Evolutionary conservation across 2,329 filamentous ascomycete species (phyloP).

Genomic region (Cladophialophora exuberans): DNA sequence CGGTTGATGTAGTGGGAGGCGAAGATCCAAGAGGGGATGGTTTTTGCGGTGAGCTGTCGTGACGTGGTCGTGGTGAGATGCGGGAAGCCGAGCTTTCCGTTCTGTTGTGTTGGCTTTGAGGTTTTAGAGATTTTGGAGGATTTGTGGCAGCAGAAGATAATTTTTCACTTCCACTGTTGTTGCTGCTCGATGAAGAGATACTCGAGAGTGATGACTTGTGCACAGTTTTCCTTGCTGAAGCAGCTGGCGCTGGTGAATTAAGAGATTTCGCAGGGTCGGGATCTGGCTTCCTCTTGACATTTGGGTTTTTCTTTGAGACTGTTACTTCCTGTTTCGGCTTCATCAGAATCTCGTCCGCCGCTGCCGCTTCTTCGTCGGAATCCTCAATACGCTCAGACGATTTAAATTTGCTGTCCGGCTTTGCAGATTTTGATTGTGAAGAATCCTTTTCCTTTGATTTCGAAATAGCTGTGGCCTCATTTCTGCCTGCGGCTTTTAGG

Average conservation of each 20-base stretch:
- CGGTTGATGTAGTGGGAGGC: constrained; percentile 63
- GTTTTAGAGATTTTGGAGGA: constrained; percentile 24
- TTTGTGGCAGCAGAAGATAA: constrained; percentile 14
- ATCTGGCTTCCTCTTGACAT: constrained; percentile 16
- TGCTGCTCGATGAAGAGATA: constrained; percentile 24
- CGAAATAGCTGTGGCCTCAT: constrained; percentile 38
- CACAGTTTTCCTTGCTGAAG: constrained; percentile 13
- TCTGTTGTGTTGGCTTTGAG: constrained; percentile 14
- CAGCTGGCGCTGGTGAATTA: constrained; percentile 13
- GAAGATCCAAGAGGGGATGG: constrained; percentile 65
- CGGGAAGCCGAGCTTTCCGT: constrained; percentile 22
- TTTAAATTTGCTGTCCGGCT: constrained; percentile 52
- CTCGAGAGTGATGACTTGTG: constrained; percentile 30
- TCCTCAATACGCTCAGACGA: constrained; percentile 58
- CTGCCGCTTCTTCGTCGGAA: constrained; percentile 54
- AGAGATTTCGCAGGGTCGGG: constrained; percentile 8
- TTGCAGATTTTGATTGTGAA: constrained; percentile 39
- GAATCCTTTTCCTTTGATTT: constrained; percentile 38
- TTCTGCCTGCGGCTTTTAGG: constrained; percentile 4
- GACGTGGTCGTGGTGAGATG: constrained; percentile 40
- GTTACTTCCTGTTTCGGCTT: constrained; percentile 19
- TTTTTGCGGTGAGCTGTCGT: constrained; percentile 60
- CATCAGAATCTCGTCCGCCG: constrained; percentile 45
- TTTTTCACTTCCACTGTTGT: constrained; percentile 27
- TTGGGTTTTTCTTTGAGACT: constrained; percentile 9